Evolutionary conservation across 1,284 basidiomycete genomes (phyloP), one percentile per base, ranked within the genome.

Genomic region (Puccinia hordei): DNA sequence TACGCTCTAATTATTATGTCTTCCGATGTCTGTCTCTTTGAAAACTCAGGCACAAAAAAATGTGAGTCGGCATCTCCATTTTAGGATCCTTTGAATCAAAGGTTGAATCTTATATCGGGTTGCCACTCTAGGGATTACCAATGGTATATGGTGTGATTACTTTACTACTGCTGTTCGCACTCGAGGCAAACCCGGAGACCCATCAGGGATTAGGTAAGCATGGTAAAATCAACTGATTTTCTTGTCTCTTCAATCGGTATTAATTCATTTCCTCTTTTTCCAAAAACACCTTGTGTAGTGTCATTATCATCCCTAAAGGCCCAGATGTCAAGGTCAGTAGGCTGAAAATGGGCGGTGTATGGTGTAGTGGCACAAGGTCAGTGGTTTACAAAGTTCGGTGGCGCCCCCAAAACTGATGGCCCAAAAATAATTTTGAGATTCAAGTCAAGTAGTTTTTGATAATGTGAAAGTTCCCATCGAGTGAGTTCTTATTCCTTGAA

Each of bases 71-170:
- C 19, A 27, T 22, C 17, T 71, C n/a, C 1, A 46, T 51, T 24
- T 17, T 46, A 30, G 35, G 2, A 38, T 24, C 17, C 6, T 44
- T 38, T 63, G 38, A 13, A 49, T 30, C 24, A 30, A n/a, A 53
- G 10, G 22, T 46, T 73, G 22, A 72, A 15, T 33, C 9, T 6
- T 15, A 38, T 55, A 6, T 41, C 35, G 4, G 46, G 2, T 59
- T 38, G 19, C 33, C 19, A 24, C 6, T 33, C 30, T 57, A 80
- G 77, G 77, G 77, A 80, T 80, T 33, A 80, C 77, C 22, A 80
- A 80, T 73, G 77, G 77, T 30, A 69, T 80, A 49, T 80, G 69
- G 66, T 38, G 68, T 49, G 77, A 80, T 80, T 80, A 80, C 49
- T 80, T 80, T 63, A 69, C 77, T 0, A 80, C 77, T 22, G 77